Evolutionary conservation across 495 filamentous ascomycete genomes (phyloP).

Genomic region (Penicillium tannophilum): DNA sequence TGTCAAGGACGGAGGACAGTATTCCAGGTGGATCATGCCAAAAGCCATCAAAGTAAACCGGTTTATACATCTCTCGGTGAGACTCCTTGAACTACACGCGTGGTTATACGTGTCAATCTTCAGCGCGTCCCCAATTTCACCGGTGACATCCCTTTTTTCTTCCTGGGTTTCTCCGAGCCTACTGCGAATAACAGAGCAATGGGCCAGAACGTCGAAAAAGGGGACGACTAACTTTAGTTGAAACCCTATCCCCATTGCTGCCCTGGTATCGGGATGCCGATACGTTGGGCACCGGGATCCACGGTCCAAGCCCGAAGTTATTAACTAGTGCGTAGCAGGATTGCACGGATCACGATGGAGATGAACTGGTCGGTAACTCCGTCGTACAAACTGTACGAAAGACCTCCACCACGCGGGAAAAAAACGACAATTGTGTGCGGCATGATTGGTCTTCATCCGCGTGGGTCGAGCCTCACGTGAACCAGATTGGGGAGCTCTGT

Average conservation of each 20-base stretch:
- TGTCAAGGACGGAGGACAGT: background rate
- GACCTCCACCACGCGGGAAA: slow-evolving; percentile 3
- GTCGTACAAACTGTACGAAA: background rate
- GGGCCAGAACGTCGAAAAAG: background rate
- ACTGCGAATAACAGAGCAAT: background rate
- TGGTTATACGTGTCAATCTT: slow-evolving; percentile 1
- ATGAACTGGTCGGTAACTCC: background rate
- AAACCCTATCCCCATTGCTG: background rate
- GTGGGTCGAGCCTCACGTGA: slow-evolving; percentile 28
- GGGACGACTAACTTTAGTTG: background rate
- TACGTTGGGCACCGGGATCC: slow-evolving; percentile 1
- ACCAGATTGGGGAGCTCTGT: slow-evolving; percentile 28
- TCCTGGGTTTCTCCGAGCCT: slow-evolving; percentile 8
- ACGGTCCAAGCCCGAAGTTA: slow-evolving; percentile 2
- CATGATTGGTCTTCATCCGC: slow-evolving; percentile 21
- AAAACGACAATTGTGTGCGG: slow-evolving; percentile 10
- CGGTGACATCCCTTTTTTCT: slow-evolving; percentile 1
- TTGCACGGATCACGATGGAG: slow-evolving; percentile 2
- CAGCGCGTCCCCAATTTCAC: background rate
- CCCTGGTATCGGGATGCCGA: slow-evolving; percentile 2
- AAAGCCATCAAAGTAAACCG: background rate
- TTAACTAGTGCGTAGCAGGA: background rate
- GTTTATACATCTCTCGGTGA: background rate
- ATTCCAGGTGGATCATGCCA: background rate
- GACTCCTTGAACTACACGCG: slow-evolving; percentile 1